phyloP scores from a whole-genome alignment of 2,329 filamentous ascomycete species.

The Zarea fungicola region DNA sequence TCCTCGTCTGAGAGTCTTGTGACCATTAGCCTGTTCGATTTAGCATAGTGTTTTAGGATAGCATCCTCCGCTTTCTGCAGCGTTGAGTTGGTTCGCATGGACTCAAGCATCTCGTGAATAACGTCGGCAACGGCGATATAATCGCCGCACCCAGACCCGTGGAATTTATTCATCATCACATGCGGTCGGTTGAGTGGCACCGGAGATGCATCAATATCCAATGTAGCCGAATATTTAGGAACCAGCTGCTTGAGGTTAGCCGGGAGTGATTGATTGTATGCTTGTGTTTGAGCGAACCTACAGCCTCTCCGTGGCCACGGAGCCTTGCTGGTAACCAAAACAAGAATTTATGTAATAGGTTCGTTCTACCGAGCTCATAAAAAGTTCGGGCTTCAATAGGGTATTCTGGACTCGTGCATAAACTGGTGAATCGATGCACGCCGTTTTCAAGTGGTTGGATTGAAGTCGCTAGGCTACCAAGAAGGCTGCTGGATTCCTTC shows the following conservation, averaged over 20 bases:
- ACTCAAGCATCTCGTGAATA: constrained; percentile 5
- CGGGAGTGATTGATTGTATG: not conserved
- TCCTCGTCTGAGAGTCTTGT: constrained; percentile 29
- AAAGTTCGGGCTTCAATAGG: constrained; percentile 17
- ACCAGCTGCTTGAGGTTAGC: constrained; percentile 19
- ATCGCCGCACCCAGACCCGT: constrained; percentile 13
- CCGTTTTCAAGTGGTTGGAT: constrained; percentile 18
- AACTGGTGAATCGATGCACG: constrained; percentile 18
- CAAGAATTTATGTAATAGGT: constrained; percentile 16
- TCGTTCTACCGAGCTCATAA: constrained; percentile 20
- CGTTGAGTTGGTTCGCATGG: not conserved
- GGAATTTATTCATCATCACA: constrained; percentile 24
- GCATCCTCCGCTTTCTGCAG: constrained; percentile 16
- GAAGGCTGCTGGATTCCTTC: constrained; percentile 15
- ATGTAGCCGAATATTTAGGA: constrained; percentile 10
- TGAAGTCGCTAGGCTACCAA: constrained; percentile 15
- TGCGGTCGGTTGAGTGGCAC: constrained; percentile 21
- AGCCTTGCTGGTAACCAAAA: constrained; percentile 14
- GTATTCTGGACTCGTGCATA: constrained; percentile 12
- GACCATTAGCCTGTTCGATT: constrained; percentile 23
- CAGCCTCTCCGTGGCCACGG: not conserved
- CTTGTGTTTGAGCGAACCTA: not conserved
- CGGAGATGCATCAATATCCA: constrained; percentile 21
- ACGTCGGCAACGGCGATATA: constrained; percentile 18
- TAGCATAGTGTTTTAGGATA: constrained; percentile 21